Base-by-base conservation (phyloP, 2,329 filamentous ascomycete genomes). In the Aspergillus proliferans region DNA sequence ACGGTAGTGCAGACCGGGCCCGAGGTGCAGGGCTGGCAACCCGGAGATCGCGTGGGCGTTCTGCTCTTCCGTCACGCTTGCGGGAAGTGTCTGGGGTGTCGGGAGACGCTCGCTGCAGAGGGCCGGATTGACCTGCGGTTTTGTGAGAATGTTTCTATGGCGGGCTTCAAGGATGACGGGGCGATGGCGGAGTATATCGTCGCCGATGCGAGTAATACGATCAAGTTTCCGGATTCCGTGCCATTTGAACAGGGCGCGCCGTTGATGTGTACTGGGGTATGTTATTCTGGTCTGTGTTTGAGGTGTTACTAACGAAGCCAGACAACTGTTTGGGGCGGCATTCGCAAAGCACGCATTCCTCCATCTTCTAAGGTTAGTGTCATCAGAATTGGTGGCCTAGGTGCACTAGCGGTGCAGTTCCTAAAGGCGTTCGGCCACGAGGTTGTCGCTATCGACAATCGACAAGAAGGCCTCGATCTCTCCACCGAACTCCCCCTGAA, bases 241-340 rank as follows among this genome's bases (percentile, higher is more conserved):
- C 56, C 63, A 0, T 58, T 54, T 6, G 58, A 56, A 18, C 59
- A 68, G 49, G 62, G 58, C 3, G 65, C 61, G n/a, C 66, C 64
- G 12, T 49, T 66, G n/a, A 66, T 65, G 61, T 68, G 64, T 48
- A 63, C 64, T 14, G 63, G 64, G 2, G 66, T 64, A 51, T 55
- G 60, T 55, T 21, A 21, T 21, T 21, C 19, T 4, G 19, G 19
- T 21, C 19, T 21, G 19, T 21, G 19, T 21, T 21, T 21, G 19
- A 4, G 19, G 19, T 21, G 19, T 4, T 4, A 21, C 19, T 21
- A 21, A 21, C 19, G 4, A 21, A 21, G 19, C 4, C 19, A 21
- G 19, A 21, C 19, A 21, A 21, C 19, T 21, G 49, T 49, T 1
- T 52, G 46, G 15, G 47, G 47, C n/a, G 52, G 46, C 2, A 47